A percentile compares a stretch with the other conserved stretches of the same genome.
phyloP scores from a whole-genome alignment of 768 basidiomycete genomes.

The Nidularia pulvinata region DNA sequence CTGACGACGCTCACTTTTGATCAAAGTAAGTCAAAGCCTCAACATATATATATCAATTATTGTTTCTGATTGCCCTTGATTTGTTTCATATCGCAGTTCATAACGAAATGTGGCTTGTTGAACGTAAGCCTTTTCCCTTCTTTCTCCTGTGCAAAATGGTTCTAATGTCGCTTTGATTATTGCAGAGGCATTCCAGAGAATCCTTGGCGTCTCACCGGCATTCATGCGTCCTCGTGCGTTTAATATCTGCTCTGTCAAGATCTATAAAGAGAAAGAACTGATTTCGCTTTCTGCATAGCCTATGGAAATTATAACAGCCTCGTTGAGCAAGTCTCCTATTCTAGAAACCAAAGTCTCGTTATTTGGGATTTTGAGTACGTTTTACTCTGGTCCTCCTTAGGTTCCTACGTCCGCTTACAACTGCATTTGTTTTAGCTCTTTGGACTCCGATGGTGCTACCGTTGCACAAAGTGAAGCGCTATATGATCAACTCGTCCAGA shows the following conservation, averaged over 20 bases:
- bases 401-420: too few species aligned
- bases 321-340: background rate
- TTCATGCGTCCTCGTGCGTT: conserved; percentile 19
- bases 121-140: background rate
- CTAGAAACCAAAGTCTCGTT: background rate
- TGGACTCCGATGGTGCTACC: too few species aligned
- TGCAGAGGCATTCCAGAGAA: conserved; percentile 12
- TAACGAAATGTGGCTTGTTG: background rate
- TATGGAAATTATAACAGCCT: background rate
- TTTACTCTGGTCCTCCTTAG: too few species aligned
- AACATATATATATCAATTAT: too few species aligned
- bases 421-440: background rate
- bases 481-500: too few species aligned
- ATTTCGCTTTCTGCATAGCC: background rate
- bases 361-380: background rate
- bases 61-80: background rate
- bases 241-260: background rate
- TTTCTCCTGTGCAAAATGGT: background rate
- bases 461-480: too few species aligned
- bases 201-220: conserved; percentile 15
- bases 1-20: conserved; percentile 28
- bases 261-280: background rate
- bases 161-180: background rate
- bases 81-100: background rate
- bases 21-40: conserved; percentile 16